These are phyloP conservation scores for Wallacemonas collosoma DNA, from an alignment of 208 protist genomes.

Conservation along the genomic window DNA sequence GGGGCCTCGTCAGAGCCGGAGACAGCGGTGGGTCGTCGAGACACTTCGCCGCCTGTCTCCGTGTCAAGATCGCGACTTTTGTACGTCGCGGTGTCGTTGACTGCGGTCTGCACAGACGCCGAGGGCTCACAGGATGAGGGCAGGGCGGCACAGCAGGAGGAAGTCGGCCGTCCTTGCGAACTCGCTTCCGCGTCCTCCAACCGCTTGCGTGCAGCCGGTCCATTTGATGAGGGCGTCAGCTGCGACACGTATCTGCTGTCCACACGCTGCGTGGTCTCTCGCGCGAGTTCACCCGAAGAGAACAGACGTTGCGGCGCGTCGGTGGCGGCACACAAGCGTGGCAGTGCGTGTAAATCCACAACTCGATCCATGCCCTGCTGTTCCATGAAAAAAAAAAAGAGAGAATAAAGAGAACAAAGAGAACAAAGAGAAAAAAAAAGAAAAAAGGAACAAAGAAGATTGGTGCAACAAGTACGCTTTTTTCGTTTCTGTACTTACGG, in stretches of 20 bases:
- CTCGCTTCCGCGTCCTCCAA: too few species aligned
- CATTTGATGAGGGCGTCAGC: not conserved
- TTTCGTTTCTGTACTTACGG: too few species aligned
- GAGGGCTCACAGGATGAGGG: too few species aligned
- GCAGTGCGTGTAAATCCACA: not conserved
- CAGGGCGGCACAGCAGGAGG: too few species aligned
- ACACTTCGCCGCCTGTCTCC: too few species aligned
- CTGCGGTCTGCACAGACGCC: too few species aligned
- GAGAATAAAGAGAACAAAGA: conserved; percentile 12
- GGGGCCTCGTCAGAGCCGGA: not conserved
- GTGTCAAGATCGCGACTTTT: too few species aligned
- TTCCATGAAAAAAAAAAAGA: conserved; percentile 1
- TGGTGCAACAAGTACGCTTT: too few species aligned
- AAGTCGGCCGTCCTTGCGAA: too few species aligned
- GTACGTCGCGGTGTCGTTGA: too few species aligned
- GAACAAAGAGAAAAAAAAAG: conserved; percentile 11
- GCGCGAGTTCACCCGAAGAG: not conserved
- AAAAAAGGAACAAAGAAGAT: not conserved
- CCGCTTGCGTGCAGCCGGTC: too few species aligned
- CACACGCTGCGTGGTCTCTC: not conserved
- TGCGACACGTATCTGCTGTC: not conserved
- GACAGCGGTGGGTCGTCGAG: not conserved
- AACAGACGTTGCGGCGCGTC: conserved; percentile 3
- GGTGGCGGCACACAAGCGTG: not conserved
- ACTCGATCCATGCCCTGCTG: not conserved